Evolutionary conservation across 2,329 filamentous ascomycete species (phyloP).

Genomic region (Cucurbitaria berberidis): DNA sequence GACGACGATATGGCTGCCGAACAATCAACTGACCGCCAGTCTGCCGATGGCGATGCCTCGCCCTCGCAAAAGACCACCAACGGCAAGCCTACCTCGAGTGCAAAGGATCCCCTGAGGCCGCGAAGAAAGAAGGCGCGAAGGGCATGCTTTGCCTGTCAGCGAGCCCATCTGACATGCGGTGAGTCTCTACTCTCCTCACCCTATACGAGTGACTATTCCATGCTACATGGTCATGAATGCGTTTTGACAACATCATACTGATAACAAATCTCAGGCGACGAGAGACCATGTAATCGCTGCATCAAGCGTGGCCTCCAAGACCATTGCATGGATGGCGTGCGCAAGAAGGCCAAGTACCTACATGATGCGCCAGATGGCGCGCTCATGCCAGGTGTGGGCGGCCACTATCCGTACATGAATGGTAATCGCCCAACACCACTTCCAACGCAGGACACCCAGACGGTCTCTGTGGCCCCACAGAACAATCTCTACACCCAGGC

Average conservation of each 20-base stretch:
- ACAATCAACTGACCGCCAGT: constrained; percentile 47
- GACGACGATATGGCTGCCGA: constrained; percentile 54
- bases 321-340: constrained; percentile 91
- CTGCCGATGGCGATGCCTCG: constrained; percentile 47
- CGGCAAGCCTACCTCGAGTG: constrained; percentile 53
- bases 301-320: constrained; percentile 92
- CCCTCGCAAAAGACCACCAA: constrained; percentile 40
- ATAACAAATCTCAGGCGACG: constrained; percentile 70
- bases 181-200: constrained; percentile 56
- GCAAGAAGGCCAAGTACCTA: constrained; percentile 99
- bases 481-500: constrained; percentile 54
- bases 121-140: constrained; percentile 93
- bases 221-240: neutral
- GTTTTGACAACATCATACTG: neutral
- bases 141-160: constrained; percentile 95
- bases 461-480: constrained; percentile 38
- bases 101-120: constrained; percentile 89
- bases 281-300: constrained; percentile 90
- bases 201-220: neutral
- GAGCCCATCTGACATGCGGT: constrained; percentile 98
- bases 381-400: constrained; percentile 81
- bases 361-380: constrained; percentile 93
- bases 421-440: constrained; percentile 53
- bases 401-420: constrained; percentile 66
- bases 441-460: constrained; percentile 32